A percentile compares a stretch with the other conserved stretches of the same genome.
Evolutionary conservation across 2,329 filamentous ascomycete species (phyloP).

Genomic region (Verruconis gallopava): DNA sequence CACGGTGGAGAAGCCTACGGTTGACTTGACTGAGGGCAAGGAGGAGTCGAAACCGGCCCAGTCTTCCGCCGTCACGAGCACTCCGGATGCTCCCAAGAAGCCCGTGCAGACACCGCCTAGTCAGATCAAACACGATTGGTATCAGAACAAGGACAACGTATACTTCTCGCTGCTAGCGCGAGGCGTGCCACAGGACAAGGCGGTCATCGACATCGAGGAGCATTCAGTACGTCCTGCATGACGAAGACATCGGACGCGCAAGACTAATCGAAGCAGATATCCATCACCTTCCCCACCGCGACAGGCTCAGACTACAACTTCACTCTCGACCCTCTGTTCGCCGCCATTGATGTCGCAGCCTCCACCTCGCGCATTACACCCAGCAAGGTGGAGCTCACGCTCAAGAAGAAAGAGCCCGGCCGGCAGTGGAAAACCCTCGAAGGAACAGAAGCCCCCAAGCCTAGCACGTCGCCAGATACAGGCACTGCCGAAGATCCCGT

Average conservation of each 20-base stretch:
- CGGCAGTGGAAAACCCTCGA: slow-evolving; percentile 56
- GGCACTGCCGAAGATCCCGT: slow-evolving; percentile 8
- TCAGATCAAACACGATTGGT: slow-evolving; percentile 58
- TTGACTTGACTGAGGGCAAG: slow-evolving; percentile 31
- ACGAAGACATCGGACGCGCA: no score
- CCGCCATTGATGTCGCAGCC: slow-evolving; percentile 45
- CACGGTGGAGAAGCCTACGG: slow-evolving; percentile 38
- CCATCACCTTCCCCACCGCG: slow-evolving; percentile 44
- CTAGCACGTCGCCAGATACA: slow-evolving; percentile 13
- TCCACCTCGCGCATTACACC: slow-evolving; percentile 55
- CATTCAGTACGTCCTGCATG: slow-evolving; percentile 26
- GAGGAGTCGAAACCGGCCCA: slow-evolving; percentile 19
- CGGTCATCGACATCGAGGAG: slow-evolving; percentile 39
- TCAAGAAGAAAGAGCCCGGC: slow-evolving; percentile 53
- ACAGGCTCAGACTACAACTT: slow-evolving; percentile 45
- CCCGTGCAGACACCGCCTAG: slow-evolving; percentile 32
- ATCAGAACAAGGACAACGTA: slow-evolving; percentile 48
- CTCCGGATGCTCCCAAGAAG: slow-evolving; percentile 5
- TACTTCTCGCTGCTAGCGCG: slow-evolving; percentile 55
- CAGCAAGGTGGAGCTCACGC: slow-evolving; percentile 66
- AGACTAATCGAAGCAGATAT: no score
- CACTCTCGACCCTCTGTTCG: slow-evolving; percentile 54
- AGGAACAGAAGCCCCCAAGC: slow-evolving; percentile 22
- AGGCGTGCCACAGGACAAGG: slow-evolving; percentile 45
- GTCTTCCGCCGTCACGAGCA: slow-evolving; percentile 14